These are phyloP conservation scores for Adansonia rubrostipa DNA, from an alignment of 441 rosid genomes.

Conservation along the genomic window DNA sequence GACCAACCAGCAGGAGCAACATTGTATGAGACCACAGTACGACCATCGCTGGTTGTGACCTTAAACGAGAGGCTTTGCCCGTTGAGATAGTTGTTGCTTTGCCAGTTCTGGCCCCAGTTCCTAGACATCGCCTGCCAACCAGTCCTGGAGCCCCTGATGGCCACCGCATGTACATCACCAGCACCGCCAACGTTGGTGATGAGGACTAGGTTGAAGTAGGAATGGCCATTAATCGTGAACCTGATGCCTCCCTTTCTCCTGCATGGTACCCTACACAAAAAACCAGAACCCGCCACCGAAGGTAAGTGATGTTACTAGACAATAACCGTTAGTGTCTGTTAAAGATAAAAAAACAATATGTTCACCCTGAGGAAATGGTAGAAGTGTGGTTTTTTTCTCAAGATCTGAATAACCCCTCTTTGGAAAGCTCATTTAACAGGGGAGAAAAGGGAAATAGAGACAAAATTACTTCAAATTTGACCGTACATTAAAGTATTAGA, in stretches of 20 bases:
- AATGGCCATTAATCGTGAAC: slow-evolving; percentile 58
- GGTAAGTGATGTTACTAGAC: too few species aligned
- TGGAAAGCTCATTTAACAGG: too few species aligned
- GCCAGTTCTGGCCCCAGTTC: slow-evolving; percentile 72
- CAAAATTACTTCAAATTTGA: too few species aligned
- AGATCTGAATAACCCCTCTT: too few species aligned
- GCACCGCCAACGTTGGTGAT: slow-evolving; percentile 62
- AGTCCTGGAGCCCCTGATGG: slow-evolving; percentile 56
- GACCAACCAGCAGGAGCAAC: slow-evolving; percentile 50
- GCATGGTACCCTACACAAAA: slow-evolving; percentile 51
- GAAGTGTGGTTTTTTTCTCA: too few species aligned
- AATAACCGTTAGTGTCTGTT: too few species aligned
- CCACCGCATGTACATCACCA: slow-evolving; percentile 50
- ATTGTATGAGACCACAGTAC: slow-evolving; percentile 42
- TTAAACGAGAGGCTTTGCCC: slow-evolving; percentile 61
- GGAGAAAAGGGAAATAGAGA: too few species aligned
- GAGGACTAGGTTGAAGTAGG: slow-evolving; percentile 56
- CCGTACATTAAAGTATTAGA: too few species aligned
- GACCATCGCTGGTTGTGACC: slow-evolving; percentile 58
- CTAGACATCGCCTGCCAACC: slow-evolving; percentile 59
- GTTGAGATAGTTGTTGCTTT: slow-evolving; percentile 49
- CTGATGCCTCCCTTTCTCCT: slow-evolving; percentile 55
- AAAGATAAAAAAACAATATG: too few species aligned
- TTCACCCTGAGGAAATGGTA: too few species aligned
- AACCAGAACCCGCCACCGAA: too few species aligned